phyloP scores from a whole-genome alignment of 2,329 filamentous ascomycete species.

The Aspergillus japonicus region DNA sequence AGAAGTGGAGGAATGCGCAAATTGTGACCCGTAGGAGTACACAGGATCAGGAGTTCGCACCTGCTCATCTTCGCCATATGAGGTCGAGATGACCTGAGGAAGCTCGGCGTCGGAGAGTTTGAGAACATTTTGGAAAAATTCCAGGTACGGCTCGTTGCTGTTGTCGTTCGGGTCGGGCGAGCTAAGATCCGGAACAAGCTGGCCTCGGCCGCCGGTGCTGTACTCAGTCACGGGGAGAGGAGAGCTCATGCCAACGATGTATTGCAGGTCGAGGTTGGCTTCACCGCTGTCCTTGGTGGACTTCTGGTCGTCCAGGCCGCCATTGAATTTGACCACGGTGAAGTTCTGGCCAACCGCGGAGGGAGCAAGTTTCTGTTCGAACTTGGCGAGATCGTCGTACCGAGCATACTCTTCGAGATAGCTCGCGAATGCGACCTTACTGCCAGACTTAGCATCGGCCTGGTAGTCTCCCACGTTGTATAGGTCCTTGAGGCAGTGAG shows the following conservation, averaged over 20 bases:
- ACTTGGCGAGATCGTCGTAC: slow-evolving; percentile 46
- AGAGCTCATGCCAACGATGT: slow-evolving; percentile 46
- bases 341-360: slow-evolving; percentile 46
- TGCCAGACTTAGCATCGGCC: slow-evolving; percentile 35
- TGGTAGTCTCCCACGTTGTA: slow-evolving; percentile 48
- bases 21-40: background rate
- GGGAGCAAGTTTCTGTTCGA: slow-evolving; percentile 41
- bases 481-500: slow-evolving; percentile 47
- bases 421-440: slow-evolving; percentile 47
- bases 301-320: slow-evolving; percentile 39
- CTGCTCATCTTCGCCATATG: slow-evolving; percentile 44
- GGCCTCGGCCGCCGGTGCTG: slow-evolving; percentile 48
- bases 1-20: no score
- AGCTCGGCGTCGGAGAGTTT: slow-evolving; percentile 30
- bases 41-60: slow-evolving; percentile 17
- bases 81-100: slow-evolving; percentile 42
- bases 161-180: slow-evolving; percentile 43
- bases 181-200: slow-evolving; percentile 50
- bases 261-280: slow-evolving; percentile 53
- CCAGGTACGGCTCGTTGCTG: slow-evolving; percentile 48
- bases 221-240: slow-evolving; percentile 49
- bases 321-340: slow-evolving; percentile 44
- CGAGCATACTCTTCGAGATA: slow-evolving; percentile 52
- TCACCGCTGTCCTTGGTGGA: slow-evolving; percentile 44
- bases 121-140: slow-evolving; percentile 35